Base-by-base conservation (phyloP, 2,329 filamentous ascomycete species). In the Aspergillus jensenii region DNA sequence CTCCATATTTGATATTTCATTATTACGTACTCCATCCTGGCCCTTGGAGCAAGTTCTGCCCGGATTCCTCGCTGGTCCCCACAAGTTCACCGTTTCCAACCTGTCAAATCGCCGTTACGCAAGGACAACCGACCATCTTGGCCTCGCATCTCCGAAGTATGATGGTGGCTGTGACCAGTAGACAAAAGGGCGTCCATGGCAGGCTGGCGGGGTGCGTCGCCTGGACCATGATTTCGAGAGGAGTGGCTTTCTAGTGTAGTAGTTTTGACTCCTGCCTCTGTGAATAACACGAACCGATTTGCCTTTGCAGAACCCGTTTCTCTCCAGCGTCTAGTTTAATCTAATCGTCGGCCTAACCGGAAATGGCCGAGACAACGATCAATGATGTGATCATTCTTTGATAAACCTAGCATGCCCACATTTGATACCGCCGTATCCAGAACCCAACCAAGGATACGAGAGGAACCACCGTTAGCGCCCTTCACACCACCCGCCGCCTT, bases 71-170 rank as follows among this genome's bases (percentile, higher is more conserved):
- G 25, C 31, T 52, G 33, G 58, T 65, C 63, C 60, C 63, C 63
- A 63, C 63, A 65, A 63, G 63, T 65, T 65, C 63, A 65, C 62
- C 62, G 62, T 64, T 65, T 61, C 55, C 62, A 62, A 61, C 63
- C 63, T 63, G 60, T 66, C 61, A 66, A 60, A 59, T 58, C 53
- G 47, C 51, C 60, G 61, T 64, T 65, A 66, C 63, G 64, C 63
- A 65, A 66, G 64, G 61, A 35, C 31, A n/a, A 27, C 27, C 27
- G 45, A 33, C 33, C 25, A 35, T 48, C 45, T 47, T 47, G 45
- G 45, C 45, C 45, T 21, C 12, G 23, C 2, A 44, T 15, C 41
- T 19, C 41, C 21, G 15, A 17, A 44, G 41, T 44, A 11, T 44
- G 41, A 37, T 37, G 15, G 15, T 37, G 35, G 35, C 35, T 37